phyloP scores from a whole-genome alignment of 257 asterid species.

The Salvia splendens region DNA sequence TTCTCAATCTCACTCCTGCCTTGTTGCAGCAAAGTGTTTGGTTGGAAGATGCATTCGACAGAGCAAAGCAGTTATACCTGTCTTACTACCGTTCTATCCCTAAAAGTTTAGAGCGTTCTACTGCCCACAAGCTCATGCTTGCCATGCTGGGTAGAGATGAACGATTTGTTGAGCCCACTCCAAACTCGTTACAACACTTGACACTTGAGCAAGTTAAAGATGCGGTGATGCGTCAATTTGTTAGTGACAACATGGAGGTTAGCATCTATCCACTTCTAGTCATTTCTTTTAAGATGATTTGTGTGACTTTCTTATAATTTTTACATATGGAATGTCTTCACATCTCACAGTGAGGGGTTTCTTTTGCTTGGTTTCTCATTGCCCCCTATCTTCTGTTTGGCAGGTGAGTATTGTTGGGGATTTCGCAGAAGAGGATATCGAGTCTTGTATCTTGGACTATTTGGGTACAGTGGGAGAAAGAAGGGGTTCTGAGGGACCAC shows the following conservation, averaged over 20 bases:
- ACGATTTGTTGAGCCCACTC: constrained; percentile 98
- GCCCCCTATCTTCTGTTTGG: constrained; percentile 22
- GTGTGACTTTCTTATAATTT: constrained; percentile 19
- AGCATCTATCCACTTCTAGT: constrained; percentile 28
- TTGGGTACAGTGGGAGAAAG: constrained; percentile 83
- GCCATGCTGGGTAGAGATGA: constrained; percentile 98
- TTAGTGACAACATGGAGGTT: constrained; percentile 96
- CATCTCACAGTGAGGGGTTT: constrained; percentile 21
- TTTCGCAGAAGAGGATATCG: constrained; percentile 93
- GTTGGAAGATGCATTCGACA: constrained; percentile 97
- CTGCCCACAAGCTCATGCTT: constrained; percentile 97
- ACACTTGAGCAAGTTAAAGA: constrained; percentile 80
- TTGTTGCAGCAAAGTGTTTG: constrained; percentile 91
- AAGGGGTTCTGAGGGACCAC: constrained; percentile 68
- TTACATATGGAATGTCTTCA: constrained; percentile 19
- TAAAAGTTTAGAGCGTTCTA: constrained; percentile 97
- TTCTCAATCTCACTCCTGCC: background rate
- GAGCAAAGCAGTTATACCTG: constrained; percentile 93
- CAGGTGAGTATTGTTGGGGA: constrained; percentile 99
- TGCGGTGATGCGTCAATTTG: constrained; percentile 96
- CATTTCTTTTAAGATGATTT: constrained; percentile 11
- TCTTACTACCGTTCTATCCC: constrained; percentile 95
- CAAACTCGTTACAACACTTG: constrained; percentile 74
- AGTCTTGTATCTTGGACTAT: constrained; percentile 91
- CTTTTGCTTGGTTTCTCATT: constrained; percentile 9